Base-by-base conservation (phyloP, 1,284 basidiomycete species). In the Inonotus obliquus region DNA sequence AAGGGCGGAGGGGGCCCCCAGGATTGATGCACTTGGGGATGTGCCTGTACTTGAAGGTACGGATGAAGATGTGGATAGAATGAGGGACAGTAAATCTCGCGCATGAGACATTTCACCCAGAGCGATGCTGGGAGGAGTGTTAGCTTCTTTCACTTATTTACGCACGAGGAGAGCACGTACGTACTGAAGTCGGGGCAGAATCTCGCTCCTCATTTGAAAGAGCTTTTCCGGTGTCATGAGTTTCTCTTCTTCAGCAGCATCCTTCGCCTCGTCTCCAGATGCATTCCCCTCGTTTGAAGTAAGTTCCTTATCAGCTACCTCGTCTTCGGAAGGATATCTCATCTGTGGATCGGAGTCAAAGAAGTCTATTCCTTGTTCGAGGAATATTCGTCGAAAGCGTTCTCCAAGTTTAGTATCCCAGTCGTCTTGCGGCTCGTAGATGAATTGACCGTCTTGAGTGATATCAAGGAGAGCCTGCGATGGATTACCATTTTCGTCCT, bases 101-200 rank as follows among this genome's bases (percentile, higher is more conserved):
- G 89, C 88, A 62, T 87, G 85, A 6, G 81, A 80, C 81, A 92
- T 88, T 73, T 92, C 91, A 66, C 89, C 89, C 49, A 84, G 72
- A 14, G 89, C 87, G 64, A 85, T 81, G 64, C 90, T 92, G 59
- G 53, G 64, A 65, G 67, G 63, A 60, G 47, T 47, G 17, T 65
- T 64, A 19, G 52, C 25, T 29, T 57, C 17, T 47, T 17, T 17
- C 7, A 35, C 27, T 27, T 37, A 39, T 4, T 25, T 25, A 9
- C 53, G 9, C 6, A 35, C 27, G 5, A 29, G 29, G n/a, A 25
- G 19, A 35, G 25, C 29, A 57, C 37, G 44, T 58, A 75, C 83
- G 75, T 70, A 92, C 90, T 82, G 82, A 55, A 92, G 76, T 59
- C 89, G 87, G 13, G 84, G 84, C 29, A 85, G 62, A 27, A 92